These are phyloP conservation scores for Globisporangium lucens DNA, from an alignment of 352 stramenopile genomes.

Conservation along the genomic window DNA sequence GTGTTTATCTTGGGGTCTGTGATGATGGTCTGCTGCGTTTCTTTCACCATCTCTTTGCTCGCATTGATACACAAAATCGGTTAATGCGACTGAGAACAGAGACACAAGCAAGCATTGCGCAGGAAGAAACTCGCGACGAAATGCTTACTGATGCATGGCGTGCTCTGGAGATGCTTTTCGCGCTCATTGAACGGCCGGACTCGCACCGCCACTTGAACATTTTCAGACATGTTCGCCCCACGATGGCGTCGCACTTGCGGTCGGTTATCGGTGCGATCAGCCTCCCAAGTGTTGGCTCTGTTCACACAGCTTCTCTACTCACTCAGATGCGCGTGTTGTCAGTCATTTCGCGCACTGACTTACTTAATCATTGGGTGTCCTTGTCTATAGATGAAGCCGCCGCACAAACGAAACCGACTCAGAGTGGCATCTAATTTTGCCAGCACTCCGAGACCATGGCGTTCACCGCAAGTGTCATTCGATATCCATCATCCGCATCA, in stretches of 20 bases:
- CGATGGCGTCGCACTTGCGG: neutral
- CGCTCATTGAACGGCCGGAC: slow-evolving; percentile 82
- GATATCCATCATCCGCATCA: neutral
- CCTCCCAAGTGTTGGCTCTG: neutral
- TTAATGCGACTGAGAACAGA: neutral
- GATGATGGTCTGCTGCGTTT: slow-evolving; percentile 82
- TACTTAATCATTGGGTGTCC: neutral
- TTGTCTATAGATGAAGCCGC: slow-evolving; percentile 5
- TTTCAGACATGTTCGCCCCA: slow-evolving; percentile 58
- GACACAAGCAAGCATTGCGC: neutral
- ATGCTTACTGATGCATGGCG: slow-evolving; percentile 60
- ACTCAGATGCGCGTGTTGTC: neutral
- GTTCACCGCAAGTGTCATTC: neutral
- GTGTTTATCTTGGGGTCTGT: slow-evolving; percentile 70
- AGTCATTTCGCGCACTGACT: slow-evolving; percentile 2
- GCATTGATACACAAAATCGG: neutral
- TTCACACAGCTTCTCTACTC: neutral
- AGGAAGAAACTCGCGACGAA: neutral
- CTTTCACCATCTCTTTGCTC: slow-evolving; percentile 64
- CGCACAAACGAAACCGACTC: neutral
- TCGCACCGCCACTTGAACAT: slow-evolving; percentile 82
- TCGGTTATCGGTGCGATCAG: neutral
- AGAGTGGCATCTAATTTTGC: slow-evolving; percentile 1
- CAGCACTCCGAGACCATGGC: neutral
- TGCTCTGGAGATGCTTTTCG: slow-evolving; percentile 71